phyloP scores from a whole-genome alignment of 2,329 filamentous ascomycete genomes.

The Diatrype stigma region DNA sequence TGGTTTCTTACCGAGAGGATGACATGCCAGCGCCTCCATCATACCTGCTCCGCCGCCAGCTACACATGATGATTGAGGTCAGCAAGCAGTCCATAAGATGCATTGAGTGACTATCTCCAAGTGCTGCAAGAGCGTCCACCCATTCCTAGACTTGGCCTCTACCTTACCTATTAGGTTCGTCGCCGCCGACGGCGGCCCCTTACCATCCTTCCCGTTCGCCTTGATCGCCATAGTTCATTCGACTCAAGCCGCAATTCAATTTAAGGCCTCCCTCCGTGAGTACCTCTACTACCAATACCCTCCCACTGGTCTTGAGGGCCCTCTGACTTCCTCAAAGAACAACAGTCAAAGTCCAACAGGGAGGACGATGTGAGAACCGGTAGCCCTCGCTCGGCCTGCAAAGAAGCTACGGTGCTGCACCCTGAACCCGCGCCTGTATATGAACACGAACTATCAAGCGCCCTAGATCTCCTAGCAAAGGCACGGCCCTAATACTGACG shows the following conservation, averaged over 20 bases:
- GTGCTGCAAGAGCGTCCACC: too few species aligned
- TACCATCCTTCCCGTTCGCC: constrained; percentile 46
- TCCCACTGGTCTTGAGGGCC: too few species aligned
- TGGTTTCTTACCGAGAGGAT: constrained; percentile 83
- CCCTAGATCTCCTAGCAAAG: too few species aligned
- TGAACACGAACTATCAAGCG: too few species aligned
- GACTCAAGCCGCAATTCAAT: constrained; percentile 16
- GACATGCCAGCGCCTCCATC: constrained; percentile 97
- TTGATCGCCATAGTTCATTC: constrained; percentile 36
- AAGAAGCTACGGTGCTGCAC: too few species aligned
- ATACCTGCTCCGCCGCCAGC: constrained; percentile 96
- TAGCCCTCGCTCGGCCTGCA: too few species aligned
- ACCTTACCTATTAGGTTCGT: constrained; percentile 83
- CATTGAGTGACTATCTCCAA: not conserved
- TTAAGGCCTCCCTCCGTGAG: not conserved
- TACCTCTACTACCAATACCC: too few species aligned
- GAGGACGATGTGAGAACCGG: too few species aligned
- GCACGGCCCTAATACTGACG: too few species aligned
- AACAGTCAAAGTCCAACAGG: too few species aligned
- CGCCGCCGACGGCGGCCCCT: constrained; percentile 77
- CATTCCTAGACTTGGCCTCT: constrained; percentile 6
- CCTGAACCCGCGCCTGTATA: too few species aligned
- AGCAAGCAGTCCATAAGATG: constrained; percentile 12
- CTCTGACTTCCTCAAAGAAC: too few species aligned
- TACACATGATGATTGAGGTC: constrained; percentile 30